A percentile compares a stretch with the other conserved stretches of the same genome.
These are phyloP conservation scores for Agarophyton chilense DNA, from an alignment of 23 red algal genomes.

Conservation along the genomic window DNA sequence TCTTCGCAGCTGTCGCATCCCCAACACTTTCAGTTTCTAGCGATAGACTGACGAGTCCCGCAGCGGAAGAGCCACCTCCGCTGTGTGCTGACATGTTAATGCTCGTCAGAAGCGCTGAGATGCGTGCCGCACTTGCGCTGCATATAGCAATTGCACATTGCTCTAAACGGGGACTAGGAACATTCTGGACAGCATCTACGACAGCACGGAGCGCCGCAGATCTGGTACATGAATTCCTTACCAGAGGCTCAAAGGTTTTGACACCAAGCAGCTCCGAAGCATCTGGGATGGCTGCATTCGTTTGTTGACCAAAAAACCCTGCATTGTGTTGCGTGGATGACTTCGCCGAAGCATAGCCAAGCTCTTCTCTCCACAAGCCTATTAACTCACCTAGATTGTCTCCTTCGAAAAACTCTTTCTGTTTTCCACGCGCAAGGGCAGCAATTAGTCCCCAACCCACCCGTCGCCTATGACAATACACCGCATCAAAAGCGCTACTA, in stretches of 20 bases:
- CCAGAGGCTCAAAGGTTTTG: not conserved
- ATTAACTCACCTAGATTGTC: conserved; percentile 25
- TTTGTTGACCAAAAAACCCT: not conserved
- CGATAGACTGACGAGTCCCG: conserved; percentile 19
- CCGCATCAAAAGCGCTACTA: not conserved
- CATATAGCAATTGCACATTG: conserved; percentile 36
- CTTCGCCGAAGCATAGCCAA: conserved; percentile 32
- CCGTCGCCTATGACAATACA: conserved; percentile 21
- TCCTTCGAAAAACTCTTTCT: conserved; percentile 47
- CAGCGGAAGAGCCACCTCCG: not conserved
- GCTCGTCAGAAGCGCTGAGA: conserved; percentile 30
- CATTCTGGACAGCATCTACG: conserved; percentile 20
- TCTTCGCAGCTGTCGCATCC: conserved; percentile 18
- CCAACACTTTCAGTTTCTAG: not conserved
- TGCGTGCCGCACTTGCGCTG: conserved; percentile 52
- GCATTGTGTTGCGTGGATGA: not conserved
- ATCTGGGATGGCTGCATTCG: not conserved
- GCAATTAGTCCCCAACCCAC: conserved; percentile 58
- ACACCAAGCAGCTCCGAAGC: not conserved
- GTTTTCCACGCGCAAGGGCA: conserved; percentile 25
- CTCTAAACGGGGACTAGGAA: conserved; percentile 6
- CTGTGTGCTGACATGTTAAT: not conserved
- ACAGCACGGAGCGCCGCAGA: conserved; percentile 61
- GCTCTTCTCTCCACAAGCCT: conserved; percentile 48
- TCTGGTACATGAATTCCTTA: conserved; percentile 12